Base-by-base conservation (phyloP, 192 early-diverging fungal genomes). In the Blastocladiella britannica region DNA sequence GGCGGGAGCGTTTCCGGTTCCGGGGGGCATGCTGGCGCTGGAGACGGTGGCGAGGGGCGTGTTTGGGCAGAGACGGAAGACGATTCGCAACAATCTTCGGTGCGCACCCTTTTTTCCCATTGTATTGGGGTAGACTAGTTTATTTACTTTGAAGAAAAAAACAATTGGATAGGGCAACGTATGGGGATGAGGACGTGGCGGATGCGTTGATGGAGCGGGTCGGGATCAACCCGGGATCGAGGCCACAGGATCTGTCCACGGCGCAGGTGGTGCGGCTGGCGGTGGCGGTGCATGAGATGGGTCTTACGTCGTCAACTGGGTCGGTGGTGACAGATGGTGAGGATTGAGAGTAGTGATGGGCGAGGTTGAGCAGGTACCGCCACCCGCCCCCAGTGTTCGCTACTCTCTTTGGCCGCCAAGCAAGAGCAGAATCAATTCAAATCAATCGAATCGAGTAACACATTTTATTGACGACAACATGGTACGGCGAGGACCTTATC, bases 31-130 rank as follows among this genome's bases (percentile, higher is more conserved):
- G 52, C 20, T 28, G 31, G 30, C 28, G n/a, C 61, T 85, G 20
- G 83, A 85, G 60, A 68, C 78, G 47, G 63, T 83, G 4, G 64
- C 72, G 22, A 63, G 81, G 26, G 77, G 72, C 58, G 70, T 74
- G 56, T 87, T 84, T 67, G 80, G 77, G 60, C 81, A 82, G 62
- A 61, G 80, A 37, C 67, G 82, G 51, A 84, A 84, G 59, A 83
- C 81, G 55, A 62, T 83, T 43, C 72, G 76, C 1, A 63, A 77
- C 25, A 84, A 72, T 51, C 64, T 75, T 31, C 74, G 66, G 65
- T 77, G 71, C 29, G 30, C n/a, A n/a, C n/a, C n/a, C n/a, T n/a
- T 24, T 58, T 23, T 26, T 18, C n/a, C 9, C 20, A 20, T 26
- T 9, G 57, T 54, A 5, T 22, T 64, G 22, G 24, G 20, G 60